These are phyloP conservation scores for Rhodotorula sp. DNA, from an alignment of 1,284 basidiomycete genomes.

Conservation along the genomic window DNA sequence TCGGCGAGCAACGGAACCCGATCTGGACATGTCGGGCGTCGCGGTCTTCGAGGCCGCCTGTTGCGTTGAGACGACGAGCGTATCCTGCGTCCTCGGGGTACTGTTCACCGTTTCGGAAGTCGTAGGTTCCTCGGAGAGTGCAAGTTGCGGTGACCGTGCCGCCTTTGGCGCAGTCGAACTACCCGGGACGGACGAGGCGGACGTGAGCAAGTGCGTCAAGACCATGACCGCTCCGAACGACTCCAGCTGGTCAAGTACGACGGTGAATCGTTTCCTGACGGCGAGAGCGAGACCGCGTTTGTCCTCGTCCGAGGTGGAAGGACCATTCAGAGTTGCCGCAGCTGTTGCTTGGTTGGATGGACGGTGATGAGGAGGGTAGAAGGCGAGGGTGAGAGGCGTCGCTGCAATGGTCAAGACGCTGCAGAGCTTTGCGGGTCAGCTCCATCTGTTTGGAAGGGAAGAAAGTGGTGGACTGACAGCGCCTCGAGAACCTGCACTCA, in stretches of 20 bases:
- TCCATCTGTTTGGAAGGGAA: not conserved
- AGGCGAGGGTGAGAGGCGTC: constrained; percentile 49
- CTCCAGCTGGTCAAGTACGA: constrained; percentile 85
- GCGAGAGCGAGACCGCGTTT: not conserved
- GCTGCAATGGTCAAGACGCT: constrained; percentile 49
- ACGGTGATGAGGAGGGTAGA: constrained; percentile 48
- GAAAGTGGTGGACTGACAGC: constrained; percentile 29
- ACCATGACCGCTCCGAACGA: constrained; percentile 64
- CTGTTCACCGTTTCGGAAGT: no score
- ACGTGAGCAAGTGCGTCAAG: constrained; percentile 52
- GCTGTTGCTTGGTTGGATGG: constrained; percentile 29
- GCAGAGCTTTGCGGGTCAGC: not conserved
- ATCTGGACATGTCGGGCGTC: not conserved
- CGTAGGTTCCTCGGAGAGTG: no score
- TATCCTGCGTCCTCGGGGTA: not conserved
- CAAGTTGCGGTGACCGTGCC: no score
- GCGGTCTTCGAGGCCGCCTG: not conserved
- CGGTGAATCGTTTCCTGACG: constrained; percentile 60
- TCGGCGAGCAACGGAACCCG: not conserved
- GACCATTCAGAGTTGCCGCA: constrained; percentile 10
- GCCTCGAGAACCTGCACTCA: constrained; percentile 46
- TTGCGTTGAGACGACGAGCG: not conserved
- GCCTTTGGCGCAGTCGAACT: no score
- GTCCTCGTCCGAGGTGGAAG: constrained; percentile 49
- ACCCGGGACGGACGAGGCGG: not conserved